Conservation (phyloP, 2,329 filamentous ascomycete species). For the Microascus cirrosus region DNA sequence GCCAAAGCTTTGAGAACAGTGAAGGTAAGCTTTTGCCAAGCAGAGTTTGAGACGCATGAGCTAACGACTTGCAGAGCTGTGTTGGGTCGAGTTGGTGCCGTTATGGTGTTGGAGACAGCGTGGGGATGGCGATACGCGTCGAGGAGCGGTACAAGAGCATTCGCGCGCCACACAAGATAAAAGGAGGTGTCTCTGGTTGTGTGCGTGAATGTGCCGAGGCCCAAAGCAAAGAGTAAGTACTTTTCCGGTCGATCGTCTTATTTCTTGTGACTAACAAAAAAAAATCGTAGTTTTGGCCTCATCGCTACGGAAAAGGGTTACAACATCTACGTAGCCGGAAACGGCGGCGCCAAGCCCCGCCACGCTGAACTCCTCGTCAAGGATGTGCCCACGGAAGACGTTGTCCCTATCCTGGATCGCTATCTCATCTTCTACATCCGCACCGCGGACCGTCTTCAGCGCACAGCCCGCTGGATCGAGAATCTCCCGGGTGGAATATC, state of each 20-base stretch:
- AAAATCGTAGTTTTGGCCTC: conserved; percentile 55
- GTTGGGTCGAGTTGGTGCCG: conserved; percentile 88
- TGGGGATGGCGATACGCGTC: conserved; percentile 77
- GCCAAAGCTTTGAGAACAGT: conserved; percentile 82
- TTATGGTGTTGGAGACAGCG: conserved; percentile 79
- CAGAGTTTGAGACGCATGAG: background rate
- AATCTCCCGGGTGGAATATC: conserved; percentile 70
- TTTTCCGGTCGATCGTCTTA: background rate
- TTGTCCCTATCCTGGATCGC: conserved; percentile 74
- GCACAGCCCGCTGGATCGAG: conserved; percentile 83
- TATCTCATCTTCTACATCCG: conserved; percentile 92
- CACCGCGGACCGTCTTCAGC: conserved; percentile 80
- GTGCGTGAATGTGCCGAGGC: conserved; percentile 90
- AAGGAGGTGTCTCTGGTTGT: conserved; percentile 81
- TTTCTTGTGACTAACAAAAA: conserved; percentile 6
- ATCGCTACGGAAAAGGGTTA: conserved; percentile 89
- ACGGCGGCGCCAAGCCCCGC: conserved; percentile 74
- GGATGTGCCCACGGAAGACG: conserved; percentile 72
- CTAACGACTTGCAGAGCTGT: conserved; percentile 44
- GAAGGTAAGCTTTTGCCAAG: conserved; percentile 31
- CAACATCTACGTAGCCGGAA: conserved; percentile 85
- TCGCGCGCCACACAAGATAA: conserved; percentile 81
- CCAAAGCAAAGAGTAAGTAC: conserved; percentile 74
- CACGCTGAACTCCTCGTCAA: conserved; percentile 78
- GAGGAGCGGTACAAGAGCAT: conserved; percentile 91